A percentile compares a stretch with the other conserved stretches of the same genome.
Evolutionary conservation across 2,329 filamentous ascomycete genomes (phyloP).

Genomic region (Aspergillus felis): DNA sequence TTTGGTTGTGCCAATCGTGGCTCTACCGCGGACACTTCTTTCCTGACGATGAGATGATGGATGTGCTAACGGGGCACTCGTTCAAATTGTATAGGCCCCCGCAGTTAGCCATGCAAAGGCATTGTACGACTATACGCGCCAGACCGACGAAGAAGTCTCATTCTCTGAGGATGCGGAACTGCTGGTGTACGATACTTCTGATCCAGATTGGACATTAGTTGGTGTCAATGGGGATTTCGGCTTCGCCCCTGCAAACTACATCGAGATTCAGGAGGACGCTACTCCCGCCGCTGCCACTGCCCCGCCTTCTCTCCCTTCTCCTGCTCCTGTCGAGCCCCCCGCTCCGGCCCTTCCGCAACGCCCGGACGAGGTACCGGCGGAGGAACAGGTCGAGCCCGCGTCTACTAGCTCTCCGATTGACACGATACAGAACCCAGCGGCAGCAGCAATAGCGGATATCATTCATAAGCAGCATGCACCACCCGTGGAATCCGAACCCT

Average conservation of each 20-base stretch:
- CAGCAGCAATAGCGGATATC: conserved; percentile 54
- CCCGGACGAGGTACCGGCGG: conserved; percentile 19
- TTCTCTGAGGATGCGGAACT: conserved; percentile 85
- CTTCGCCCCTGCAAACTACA: conserved; percentile 95
- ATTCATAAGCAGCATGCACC: conserved; percentile 39
- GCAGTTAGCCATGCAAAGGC: conserved; percentile 71
- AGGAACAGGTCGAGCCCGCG: conserved; percentile 23
- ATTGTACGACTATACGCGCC: conserved; percentile 96
- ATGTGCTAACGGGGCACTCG: conserved; percentile 6
- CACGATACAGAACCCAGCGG: conserved; percentile 48
- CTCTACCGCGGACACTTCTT: neutral
- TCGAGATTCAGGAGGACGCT: conserved; percentile 61
- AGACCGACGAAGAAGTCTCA: conserved; percentile 96
- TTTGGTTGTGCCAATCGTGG: neutral
- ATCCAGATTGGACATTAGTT: conserved; percentile 95
- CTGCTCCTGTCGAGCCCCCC: conserved; percentile 32
- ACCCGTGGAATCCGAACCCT: conserved; percentile 22
- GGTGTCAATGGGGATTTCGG: conserved; percentile 81
- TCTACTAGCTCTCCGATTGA: conserved; percentile 37
- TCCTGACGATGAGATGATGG: neutral
- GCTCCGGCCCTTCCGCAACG: conserved; percentile 37
- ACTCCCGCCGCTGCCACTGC: conserved; percentile 43
- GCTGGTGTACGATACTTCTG: conserved; percentile 81
- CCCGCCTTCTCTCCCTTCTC: conserved; percentile 18
- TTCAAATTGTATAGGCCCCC: conserved; percentile 50